Percentiles rank a stretch among this genome's conserved stretches.
These are phyloP conservation scores for Ophiostoma himal-ulmi DNA, from an alignment of 2,329 filamentous ascomycete genomes.

Conservation along the genomic window DNA sequence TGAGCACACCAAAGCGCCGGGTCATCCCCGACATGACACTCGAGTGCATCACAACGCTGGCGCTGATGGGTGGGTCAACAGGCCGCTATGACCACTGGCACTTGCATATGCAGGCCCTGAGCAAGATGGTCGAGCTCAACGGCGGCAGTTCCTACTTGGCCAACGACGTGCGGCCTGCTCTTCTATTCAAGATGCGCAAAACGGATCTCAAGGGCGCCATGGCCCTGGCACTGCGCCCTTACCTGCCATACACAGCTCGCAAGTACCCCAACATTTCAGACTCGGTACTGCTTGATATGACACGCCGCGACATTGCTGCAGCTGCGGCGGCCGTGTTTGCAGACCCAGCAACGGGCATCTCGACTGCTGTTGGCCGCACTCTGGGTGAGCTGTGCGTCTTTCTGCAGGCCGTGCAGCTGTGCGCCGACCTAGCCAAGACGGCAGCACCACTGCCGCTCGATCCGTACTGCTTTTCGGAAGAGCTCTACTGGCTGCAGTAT, in stretches of 20 bases:
- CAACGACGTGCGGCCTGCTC: slow-evolving; percentile 23
- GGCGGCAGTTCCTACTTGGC: slow-evolving; percentile 25
- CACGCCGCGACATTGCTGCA: slow-evolving; percentile 23
- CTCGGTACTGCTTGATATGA: slow-evolving; percentile 25
- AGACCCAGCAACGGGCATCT: slow-evolving; percentile 27
- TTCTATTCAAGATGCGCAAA: slow-evolving; percentile 28
- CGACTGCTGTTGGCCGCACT: slow-evolving; percentile 27
- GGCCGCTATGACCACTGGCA: slow-evolving; percentile 37
- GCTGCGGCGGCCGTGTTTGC: slow-evolving; percentile 27
- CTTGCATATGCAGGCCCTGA: slow-evolving; percentile 35
- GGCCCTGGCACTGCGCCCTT: slow-evolving; percentile 31
- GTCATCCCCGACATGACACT: slow-evolving; percentile 29
- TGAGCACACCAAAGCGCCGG: slow-evolving; percentile 8
- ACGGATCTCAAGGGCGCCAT: slow-evolving; percentile 36
- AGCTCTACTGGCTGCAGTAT: slow-evolving; percentile 32
- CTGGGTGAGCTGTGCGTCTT: slow-evolving; percentile 31
- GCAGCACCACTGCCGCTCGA: slow-evolving; percentile 28
- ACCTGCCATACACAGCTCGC: slow-evolving; percentile 31
- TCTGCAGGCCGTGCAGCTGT: slow-evolving; percentile 27
- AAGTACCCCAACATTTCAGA: slow-evolving; percentile 28
- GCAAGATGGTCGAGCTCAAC: slow-evolving; percentile 32
- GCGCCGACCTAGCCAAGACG: slow-evolving; percentile 24
- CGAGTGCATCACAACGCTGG: slow-evolving; percentile 33
- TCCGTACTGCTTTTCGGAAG: slow-evolving; percentile 32
- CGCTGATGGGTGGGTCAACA: slow-evolving; percentile 32